A percentile compares a stretch with the other conserved stretches of the same genome.
phyloP scores from a whole-genome alignment of 2,329 filamentous ascomycete species.

The Grosmannia huntii region DNA sequence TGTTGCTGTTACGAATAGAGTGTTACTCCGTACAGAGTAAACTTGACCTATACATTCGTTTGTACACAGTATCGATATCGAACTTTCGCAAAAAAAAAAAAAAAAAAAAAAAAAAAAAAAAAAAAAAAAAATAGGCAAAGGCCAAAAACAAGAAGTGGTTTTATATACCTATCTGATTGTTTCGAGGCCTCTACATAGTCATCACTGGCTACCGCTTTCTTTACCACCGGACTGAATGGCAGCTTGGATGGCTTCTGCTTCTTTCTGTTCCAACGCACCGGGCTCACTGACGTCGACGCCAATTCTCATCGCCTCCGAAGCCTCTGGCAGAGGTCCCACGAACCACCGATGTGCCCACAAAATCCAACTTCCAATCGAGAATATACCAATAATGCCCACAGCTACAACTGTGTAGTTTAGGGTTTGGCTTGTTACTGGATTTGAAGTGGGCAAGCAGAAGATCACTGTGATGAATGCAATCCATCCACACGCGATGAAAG shows the following conservation, averaged over 20 bases:
- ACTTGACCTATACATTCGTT: too few relatives aligned
- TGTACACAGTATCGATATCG: too few relatives aligned
- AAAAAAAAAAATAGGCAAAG: too few relatives aligned
- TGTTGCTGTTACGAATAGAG: too few relatives aligned
- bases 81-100: too few relatives aligned
- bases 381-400: conserved; percentile 41
- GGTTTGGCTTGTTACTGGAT: conserved; percentile 42
- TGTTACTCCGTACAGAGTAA: too few relatives aligned
- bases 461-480: conserved; percentile 42
- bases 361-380: conserved; percentile 34
- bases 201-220: not conserved
- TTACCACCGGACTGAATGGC: not conserved
- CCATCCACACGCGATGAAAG: conserved; percentile 34
- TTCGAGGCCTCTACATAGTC: not conserved
- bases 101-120: too few relatives aligned
- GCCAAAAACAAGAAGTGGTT: not conserved
- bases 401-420: conserved; percentile 48
- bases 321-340: conserved; percentile 39
- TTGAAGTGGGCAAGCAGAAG: conserved; percentile 42
- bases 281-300: conserved; percentile 36
- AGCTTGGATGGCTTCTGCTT: conserved; percentile 12
- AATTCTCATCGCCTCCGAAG: conserved; percentile 32
- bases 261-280: conserved; percentile 25
- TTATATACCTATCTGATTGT: not conserved
- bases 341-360: conserved; percentile 42